Evolutionary conservation across 257 asterid genomes (phyloP), one percentile per base, ranked within the genome.

Genomic region (Scutellaria minor): DNA sequence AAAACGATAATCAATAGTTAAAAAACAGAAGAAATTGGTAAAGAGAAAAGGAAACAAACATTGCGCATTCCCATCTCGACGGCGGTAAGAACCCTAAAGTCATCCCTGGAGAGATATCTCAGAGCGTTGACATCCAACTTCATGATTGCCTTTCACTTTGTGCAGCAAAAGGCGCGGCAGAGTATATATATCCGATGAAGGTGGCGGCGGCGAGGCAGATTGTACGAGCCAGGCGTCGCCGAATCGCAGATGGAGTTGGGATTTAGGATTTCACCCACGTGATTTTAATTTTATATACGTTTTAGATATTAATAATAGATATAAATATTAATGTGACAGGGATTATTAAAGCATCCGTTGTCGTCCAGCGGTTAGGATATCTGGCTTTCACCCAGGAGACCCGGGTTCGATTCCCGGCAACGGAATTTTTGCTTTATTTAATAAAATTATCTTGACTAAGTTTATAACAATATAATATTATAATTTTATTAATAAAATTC

Each of bases 31-130:
- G 5, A 20, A 42, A 66, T 2, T n/a, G 51, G 35, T 7, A 12
- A 14, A 54, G 44, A 44, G 59, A 31, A 47, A 44, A 37, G 14
- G 13, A 57, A 50, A 80, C 88, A 18, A 53, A 92, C 97, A 77
- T 93, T 93, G 75, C 97, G 96, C 98, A 91, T 89, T 39, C 98
- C 98, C 98, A 93, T 82, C 68, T 93, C 98, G 58, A 93, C 97
- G 6, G 98, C 97, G 2, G 98, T 93, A 47, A 93, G 96, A 77
- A 88, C 95, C 85, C 98, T 83, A 72, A 93, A 93, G 71, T 94
- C 98, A 79, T 94, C 98, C 77, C 81, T 94, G 50, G 97, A 84
- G 40, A 94, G 93, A 73, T 89, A 89, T 44, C 98, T 76, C 85
- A 94, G 72, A 9, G 85, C 96, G 20, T 91, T 57, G 61, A 94